These are phyloP conservation scores for Floccularia luteovirens DNA, from an alignment of 768 basidiomycete genomes.

Conservation along the genomic window DNA sequence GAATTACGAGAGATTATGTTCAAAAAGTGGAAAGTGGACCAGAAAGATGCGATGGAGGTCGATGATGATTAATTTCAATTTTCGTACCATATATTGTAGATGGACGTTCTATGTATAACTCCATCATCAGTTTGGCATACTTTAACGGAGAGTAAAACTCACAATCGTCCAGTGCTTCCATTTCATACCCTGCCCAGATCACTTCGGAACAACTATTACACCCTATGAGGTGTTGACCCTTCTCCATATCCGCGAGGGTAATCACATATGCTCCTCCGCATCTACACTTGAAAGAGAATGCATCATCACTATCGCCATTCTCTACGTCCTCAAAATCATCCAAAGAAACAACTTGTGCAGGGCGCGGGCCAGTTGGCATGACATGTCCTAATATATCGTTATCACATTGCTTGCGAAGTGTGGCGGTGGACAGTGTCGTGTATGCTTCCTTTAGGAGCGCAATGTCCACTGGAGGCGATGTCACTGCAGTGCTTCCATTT, in stretches of 20 bases:
- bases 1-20: conserved; percentile 47
- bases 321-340: conserved; percentile 52
- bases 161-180: no score
- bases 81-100: no score
- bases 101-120: background rate
- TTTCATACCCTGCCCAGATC: conserved; percentile 81
- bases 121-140: background rate
- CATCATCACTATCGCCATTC: conserved; percentile 15
- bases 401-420: conserved; percentile 48
- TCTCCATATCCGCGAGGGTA: conserved; percentile 51
- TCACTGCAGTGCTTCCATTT: conserved; percentile 13
- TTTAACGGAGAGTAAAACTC: background rate
- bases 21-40: conserved; percentile 38
- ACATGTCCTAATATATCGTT: conserved; percentile 6
- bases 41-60: conserved; percentile 25
- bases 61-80: conserved; percentile 18
- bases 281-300: conserved; percentile 60
- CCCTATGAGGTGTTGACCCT: conserved; percentile 62
- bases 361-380: conserved; percentile 37
- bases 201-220: conserved; percentile 77
- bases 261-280: conserved; percentile 68
- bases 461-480: no score
- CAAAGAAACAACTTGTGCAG: conserved; percentile 73
- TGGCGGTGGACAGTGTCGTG: conserved; percentile 42
- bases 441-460: conserved; percentile 64